These are phyloP conservation scores for Arxiozyma slooffiae DNA, from an alignment of 1,139 yeast species.

Conservation along the genomic window DNA sequence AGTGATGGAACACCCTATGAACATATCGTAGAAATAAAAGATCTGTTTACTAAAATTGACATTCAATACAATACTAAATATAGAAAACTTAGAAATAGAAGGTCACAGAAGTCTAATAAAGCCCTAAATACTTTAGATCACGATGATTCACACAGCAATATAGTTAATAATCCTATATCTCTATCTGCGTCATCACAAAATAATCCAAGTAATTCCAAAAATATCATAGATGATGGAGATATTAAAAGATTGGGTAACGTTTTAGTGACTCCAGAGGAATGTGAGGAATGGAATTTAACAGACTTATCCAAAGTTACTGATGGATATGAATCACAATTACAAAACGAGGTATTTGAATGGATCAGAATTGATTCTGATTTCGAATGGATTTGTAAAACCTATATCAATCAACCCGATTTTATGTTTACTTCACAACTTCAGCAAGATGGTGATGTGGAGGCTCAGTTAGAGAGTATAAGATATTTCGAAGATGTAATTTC, in stretches of 20 bases:
- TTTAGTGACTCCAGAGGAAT: constrained; percentile 48
- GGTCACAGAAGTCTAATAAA: constrained; percentile 18
- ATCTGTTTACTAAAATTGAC: constrained; percentile 74
- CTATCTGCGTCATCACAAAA: not conserved
- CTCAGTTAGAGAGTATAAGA: constrained; percentile 75
- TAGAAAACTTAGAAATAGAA: constrained; percentile 59
- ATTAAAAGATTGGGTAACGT: constrained; percentile 72
- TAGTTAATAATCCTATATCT: not conserved
- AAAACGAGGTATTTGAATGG: constrained; percentile 93
- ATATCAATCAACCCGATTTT: constrained; percentile 83
- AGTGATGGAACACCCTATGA: constrained; percentile 99
- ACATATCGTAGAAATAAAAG: constrained; percentile 88
- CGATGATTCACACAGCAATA: constrained; percentile 1
- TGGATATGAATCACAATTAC: constrained; percentile 26
- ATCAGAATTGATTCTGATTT: constrained; percentile 91
- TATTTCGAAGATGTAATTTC: constrained; percentile 47
- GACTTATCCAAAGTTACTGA: constrained; percentile 55
- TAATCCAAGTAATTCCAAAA: not conserved
- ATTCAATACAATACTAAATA: constrained; percentile 91
- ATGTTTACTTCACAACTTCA: constrained; percentile 92
- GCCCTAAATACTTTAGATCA: not conserved
- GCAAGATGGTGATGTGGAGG: constrained; percentile 93
- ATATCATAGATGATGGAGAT: constrained; percentile 28
- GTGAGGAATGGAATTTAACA: constrained; percentile 59
- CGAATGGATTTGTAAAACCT: constrained; percentile 85